A percentile compares a stretch with the other conserved stretches of the same genome.
Conservation (phyloP, 169 alveolate genomes). For the Cryptosporidium ryanae region DNA sequence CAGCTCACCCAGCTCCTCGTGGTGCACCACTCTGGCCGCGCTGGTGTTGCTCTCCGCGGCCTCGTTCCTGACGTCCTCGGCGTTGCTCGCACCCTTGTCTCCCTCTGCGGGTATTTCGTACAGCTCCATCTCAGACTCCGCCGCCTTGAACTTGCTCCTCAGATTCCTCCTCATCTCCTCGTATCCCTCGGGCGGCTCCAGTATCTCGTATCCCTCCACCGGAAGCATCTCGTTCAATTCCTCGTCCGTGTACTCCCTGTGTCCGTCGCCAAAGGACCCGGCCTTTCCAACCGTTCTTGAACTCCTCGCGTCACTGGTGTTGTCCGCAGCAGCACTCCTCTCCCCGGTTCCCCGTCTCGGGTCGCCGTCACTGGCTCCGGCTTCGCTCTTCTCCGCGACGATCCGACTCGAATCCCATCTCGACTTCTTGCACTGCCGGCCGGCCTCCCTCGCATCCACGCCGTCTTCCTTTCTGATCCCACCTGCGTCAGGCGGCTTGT, state of each 20-base stretch:
- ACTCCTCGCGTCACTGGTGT: not conserved
- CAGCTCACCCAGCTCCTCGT: conserved; percentile 81
- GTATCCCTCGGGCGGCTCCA: conserved; percentile 90
- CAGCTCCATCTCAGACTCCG: conserved; percentile 81
- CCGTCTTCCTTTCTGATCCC: not conserved
- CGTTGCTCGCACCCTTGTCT: conserved; percentile 76
- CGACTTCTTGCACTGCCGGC: conserved; percentile 9
- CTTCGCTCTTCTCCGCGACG: no score
- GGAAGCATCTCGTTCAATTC: conserved; percentile 95
- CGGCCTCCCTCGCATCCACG: not conserved
- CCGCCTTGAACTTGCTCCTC: conserved; percentile 75
- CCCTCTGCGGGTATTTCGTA: conserved; percentile 85
- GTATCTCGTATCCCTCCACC: conserved; percentile 90
- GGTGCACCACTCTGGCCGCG: conserved; percentile 77
- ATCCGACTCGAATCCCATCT: conserved; percentile 19
- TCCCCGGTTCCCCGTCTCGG: no score
- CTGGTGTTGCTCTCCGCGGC: conserved; percentile 49
- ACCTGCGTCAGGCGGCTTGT: not conserved
- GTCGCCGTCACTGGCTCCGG: no score
- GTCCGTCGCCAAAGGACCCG: not conserved
- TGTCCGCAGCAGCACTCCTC: not conserved
- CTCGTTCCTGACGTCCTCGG: conserved; percentile 9
- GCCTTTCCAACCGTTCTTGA: not conserved
- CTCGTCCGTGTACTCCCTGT: conserved; percentile 93
- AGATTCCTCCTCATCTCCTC: conserved; percentile 80